Evolutionary conservation across 2,329 filamentous ascomycete genomes (phyloP), one percentile per base, ranked within the genome.

Genomic region (Diaporthe humulicola): DNA sequence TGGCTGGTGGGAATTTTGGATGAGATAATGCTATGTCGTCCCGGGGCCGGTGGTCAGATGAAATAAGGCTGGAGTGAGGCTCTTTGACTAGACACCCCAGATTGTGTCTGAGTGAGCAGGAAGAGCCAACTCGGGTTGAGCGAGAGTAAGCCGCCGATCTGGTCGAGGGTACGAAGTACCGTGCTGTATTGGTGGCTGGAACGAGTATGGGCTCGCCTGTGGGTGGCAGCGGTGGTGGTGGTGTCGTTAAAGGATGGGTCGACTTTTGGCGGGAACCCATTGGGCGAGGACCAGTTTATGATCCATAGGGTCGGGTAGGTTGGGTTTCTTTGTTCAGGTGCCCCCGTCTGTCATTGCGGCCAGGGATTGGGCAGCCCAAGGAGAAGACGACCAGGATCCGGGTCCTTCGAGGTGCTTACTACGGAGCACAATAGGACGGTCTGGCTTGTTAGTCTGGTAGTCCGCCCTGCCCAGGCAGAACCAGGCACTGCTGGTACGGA

Each of bases 251-350:
- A 69, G 64, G 64, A 69, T 52, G 64, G 64, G 64, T 67, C 7
- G 45, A 52, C 45, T 28, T 52, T 19, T 38, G 64, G 64, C 48
- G 25, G 48, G 64, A 69, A 64, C 7, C 70, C 70, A 72, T 72
- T 72, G 70, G 57, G 70, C 45, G 48, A 52, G 57, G 42, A 38
- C 42, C 38, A 12, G 33, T 72, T 71, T 64, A 72, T 64, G 70
- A 64, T 64, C 57, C 70, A 71, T 52, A 64, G 42, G 70, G 70
- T 54, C 70, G 70, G 70, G 57, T 72, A 60, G 33, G 48, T 54
- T 54, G 45, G 45, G n/a, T 69, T 69, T 54, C 64, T 69, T 54
- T 72, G 70, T 72, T 42, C 54, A 36, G 30, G 70, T 52, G 57
- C 70, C 45, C 45, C 48, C 45, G 40, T 52, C 64, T 69, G 45